Evolutionary conservation across 106 monocot genomes (phyloP).

Genomic region (Hemerocallis citrina): DNA sequence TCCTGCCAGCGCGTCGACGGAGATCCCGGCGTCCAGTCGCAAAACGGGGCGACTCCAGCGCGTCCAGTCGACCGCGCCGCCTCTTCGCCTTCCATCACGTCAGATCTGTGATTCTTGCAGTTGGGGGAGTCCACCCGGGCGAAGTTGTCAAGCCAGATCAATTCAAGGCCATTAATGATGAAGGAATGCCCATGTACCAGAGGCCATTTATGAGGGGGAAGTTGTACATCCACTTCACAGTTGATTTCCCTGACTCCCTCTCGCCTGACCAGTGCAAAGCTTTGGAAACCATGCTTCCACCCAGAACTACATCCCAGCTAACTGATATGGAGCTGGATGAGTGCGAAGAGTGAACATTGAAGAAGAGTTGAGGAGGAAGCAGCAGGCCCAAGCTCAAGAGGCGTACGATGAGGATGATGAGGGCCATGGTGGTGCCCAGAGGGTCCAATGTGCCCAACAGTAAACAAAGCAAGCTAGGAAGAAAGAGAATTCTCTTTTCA

Average conservation of each 20-base stretch:
- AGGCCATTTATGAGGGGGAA: conserved; percentile 90
- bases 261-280: conserved; percentile 58
- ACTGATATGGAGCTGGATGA: conserved; percentile 87
- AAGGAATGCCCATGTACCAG: conserved; percentile 87
- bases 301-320: conserved; percentile 36
- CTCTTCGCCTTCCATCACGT: no score
- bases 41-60: no score
- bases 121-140: no score
- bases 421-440: conserved; percentile 3
- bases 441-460: conserved; percentile 7
- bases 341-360: conserved; percentile 91
- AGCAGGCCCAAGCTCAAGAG: conserved; percentile 7
- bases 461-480: no score
- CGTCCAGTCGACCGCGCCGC: no score
- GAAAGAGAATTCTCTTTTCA: no score
- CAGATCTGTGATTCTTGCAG: no score
- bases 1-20: no score
- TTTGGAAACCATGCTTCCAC: conserved; percentile 50
- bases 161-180: conserved; percentile 12
- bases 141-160: not conserved
- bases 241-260: conserved; percentile 77
- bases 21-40: no score
- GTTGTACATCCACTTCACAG: conserved; percentile 88
- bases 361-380: conserved; percentile 80
- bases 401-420: conserved; percentile 10